These are phyloP conservation scores for Russula virescens DNA, from an alignment of 768 basidiomycete genomes.

Conservation along the genomic window DNA sequence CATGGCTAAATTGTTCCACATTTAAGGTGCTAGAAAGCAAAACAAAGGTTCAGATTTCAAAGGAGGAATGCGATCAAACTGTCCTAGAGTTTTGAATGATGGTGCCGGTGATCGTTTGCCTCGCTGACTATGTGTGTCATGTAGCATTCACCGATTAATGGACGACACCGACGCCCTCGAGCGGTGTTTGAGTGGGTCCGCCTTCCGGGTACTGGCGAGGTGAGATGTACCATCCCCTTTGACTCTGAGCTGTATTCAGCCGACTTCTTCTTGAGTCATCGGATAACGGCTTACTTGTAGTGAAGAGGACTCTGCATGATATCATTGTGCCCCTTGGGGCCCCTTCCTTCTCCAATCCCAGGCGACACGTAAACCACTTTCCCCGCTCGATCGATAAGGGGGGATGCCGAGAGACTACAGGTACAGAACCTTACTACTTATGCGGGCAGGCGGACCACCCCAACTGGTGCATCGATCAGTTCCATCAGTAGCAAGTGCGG, in stretches of 20 bases:
- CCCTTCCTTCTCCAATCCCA: background rate
- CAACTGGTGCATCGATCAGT: conserved; percentile 6
- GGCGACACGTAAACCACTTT: background rate
- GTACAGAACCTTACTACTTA: background rate
- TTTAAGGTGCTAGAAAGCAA: background rate
- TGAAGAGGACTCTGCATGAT: background rate
- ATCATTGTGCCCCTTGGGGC: background rate
- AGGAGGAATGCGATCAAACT: background rate
- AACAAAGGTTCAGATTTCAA: background rate
- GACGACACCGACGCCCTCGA: background rate
- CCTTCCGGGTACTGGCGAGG: background rate
- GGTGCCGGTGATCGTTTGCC: background rate
- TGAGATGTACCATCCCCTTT: background rate
- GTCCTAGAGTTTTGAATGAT: background rate
- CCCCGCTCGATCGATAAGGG: conserved; percentile 14
- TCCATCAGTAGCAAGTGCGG: background rate
- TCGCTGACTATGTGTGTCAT: background rate
- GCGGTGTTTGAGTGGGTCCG: background rate
- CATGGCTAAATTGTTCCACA: background rate
- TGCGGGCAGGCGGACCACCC: background rate
- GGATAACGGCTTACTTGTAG: background rate
- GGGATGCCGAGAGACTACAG: background rate
- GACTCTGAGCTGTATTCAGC: background rate
- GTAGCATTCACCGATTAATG: background rate
- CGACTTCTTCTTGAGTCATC: background rate